A percentile compares a stretch with the other conserved stretches of the same genome.
These are phyloP conservation scores for Hypoxylon sp. DNA, from an alignment of 2,329 filamentous ascomycete species.

Conservation along the genomic window DNA sequence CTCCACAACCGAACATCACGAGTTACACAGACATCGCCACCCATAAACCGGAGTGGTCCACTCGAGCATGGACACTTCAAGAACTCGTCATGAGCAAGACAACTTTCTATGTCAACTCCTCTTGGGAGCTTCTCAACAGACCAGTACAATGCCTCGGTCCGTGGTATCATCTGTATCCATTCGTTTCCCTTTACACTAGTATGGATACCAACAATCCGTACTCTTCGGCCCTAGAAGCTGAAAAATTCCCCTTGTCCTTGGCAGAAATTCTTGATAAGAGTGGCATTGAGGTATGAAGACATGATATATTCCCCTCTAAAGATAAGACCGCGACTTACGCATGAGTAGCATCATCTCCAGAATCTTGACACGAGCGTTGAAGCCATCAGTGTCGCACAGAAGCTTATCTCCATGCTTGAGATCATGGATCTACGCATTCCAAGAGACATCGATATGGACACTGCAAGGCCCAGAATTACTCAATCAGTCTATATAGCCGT, in stretches of 20 bases:
- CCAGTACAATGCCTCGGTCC: constrained; percentile 52
- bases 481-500: constrained; percentile 46
- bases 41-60: constrained; percentile 50
- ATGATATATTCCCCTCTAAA: background rate
- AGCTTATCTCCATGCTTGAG: constrained; percentile 46
- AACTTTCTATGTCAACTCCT: constrained; percentile 55
- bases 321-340: constrained; percentile 2
- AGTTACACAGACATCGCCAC: constrained; percentile 42
- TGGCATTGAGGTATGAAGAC: constrained; percentile 20
- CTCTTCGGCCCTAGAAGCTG: constrained; percentile 4
- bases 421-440: constrained; percentile 46
- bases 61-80: constrained; percentile 54
- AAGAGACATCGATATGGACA: constrained; percentile 44
- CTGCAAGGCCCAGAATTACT: constrained; percentile 45
- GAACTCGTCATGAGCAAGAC: constrained; percentile 56
- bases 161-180: constrained; percentile 53
- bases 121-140: constrained; percentile 51
- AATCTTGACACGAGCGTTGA: constrained; percentile 11
- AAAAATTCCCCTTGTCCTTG: background rate
- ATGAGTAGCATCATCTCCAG: constrained; percentile 11
- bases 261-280: constrained; percentile 17
- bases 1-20: constrained; percentile 38
- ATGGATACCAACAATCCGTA: constrained; percentile 45
- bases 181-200: constrained; percentile 48
- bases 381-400: constrained; percentile 31